phyloP scores from a whole-genome alignment of 2,329 filamentous ascomycete species.

The Epichloe bromicola region DNA sequence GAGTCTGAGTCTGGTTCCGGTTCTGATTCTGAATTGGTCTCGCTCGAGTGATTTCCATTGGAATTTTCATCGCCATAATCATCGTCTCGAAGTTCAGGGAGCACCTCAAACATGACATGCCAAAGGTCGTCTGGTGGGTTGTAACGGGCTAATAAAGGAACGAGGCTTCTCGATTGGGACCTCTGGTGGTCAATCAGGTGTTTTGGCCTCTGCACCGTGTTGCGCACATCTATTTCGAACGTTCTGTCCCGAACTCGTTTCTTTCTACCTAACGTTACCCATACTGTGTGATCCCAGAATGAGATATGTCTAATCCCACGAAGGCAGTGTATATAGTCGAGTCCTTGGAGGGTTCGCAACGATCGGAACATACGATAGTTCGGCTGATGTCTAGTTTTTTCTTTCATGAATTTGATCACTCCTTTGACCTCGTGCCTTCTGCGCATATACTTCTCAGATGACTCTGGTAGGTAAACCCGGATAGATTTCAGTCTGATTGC shows the following conservation, averaged over 20 bases:
- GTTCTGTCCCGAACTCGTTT: constrained; percentile 16
- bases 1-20: not conserved
- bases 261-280: not conserved
- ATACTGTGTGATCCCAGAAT: constrained; percentile 27
- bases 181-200: not conserved
- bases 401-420: constrained; percentile 12
- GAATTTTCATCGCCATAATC: not conserved
- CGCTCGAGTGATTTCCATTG: not conserved
- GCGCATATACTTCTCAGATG: constrained; percentile 15
- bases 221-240: constrained; percentile 17
- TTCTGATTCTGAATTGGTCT: not conserved
- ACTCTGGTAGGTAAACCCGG: constrained; percentile 28
- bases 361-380: constrained; percentile 24
- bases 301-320: constrained; percentile 28
- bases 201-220: constrained; percentile 12
- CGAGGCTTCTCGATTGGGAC: constrained; percentile 12
- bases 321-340: constrained; percentile 30
- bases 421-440: constrained; percentile 22
- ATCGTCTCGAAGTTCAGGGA: not conserved
- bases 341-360: constrained; percentile 29
- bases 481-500: constrained; percentile 27
- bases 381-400: constrained; percentile 23
- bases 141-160: constrained; percentile 8
- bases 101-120: constrained; percentile 1
- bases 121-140: constrained; percentile 5